Evolutionary conservation across 1,284 basidiomycete genomes (phyloP).

Genomic region (Rhizoctonia solani): DNA sequence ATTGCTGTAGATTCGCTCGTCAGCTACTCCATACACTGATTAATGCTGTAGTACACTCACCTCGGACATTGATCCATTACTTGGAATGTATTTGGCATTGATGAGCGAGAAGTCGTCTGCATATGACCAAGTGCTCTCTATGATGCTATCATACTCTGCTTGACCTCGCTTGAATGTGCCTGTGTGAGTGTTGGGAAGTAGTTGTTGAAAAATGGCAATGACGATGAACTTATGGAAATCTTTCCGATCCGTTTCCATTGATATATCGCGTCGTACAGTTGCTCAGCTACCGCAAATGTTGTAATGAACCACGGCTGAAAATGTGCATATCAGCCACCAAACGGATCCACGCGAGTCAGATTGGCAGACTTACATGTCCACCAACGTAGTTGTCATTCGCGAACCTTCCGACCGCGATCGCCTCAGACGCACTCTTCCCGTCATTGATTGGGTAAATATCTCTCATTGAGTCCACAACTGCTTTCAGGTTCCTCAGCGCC

Average conservation of each 20-base stretch:
- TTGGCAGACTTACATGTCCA: slow-evolving; percentile 35
- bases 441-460: slow-evolving; percentile 38
- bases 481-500: slow-evolving; percentile 37
- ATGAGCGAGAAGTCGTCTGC: slow-evolving; percentile 23
- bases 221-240: slow-evolving; percentile 34
- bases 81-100: slow-evolving; percentile 23
- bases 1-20: slow-evolving; percentile 1
- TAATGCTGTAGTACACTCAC: not conserved
- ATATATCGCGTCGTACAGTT: slow-evolving; percentile 37
- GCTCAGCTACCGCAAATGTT: slow-evolving; percentile 39
- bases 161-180: slow-evolving; percentile 15
- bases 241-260: slow-evolving; percentile 33
- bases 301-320: slow-evolving; percentile 39
- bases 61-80: slow-evolving; percentile 28
- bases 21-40: not conserved
- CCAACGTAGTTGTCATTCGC: slow-evolving; percentile 37
- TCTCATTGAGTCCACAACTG: slow-evolving; percentile 40
- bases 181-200: not conserved
- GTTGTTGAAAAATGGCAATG: slow-evolving; percentile 36
- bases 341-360: not conserved
- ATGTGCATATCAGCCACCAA: not conserved
- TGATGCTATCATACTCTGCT: not conserved
- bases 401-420: slow-evolving; percentile 39
- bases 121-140: not conserved
- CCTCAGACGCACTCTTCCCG: slow-evolving; percentile 2